Base-by-base conservation (phyloP, 192 early-diverging fungal genomes). In the Coemansia sp. region DNA sequence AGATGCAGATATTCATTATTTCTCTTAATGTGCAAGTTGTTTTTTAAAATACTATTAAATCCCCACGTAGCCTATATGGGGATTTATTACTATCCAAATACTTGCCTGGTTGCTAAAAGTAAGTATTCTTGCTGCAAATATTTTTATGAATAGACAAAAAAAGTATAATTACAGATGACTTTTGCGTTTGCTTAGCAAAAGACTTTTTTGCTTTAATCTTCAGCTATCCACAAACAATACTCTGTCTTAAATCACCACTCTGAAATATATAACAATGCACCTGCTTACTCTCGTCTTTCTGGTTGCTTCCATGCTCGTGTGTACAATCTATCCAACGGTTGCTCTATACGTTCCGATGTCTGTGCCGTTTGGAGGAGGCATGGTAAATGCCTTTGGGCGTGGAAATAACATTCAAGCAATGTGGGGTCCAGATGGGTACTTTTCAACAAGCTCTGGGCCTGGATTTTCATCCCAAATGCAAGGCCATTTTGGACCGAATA, bases 381-480 rank as follows among this genome's bases (percentile, higher is more conserved):
- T 57, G 7, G 65, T 76, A 17, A 63, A 59, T 46, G 68, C 79
- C 0, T 48, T 71, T n/a, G 63, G 71, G 20, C 70, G 65, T 38
- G 79, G 74, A 2, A 76, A 73, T 62, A 48, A 37, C 7, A 76
- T 82, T 7, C 79, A 74, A 25, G 71, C 79, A 5, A 6, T 71
- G 3, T 82, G 79, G 79, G 79, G 74, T 1, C 74, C 79, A 2
- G 61, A 72, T 41, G 79, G 79, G 0, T 82, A 76, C 51, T 48
- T 57, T 7, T 68, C 79, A 9, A 71, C 71, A 4, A 82, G 79
- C 55, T 65, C 65, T 59, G 71, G 74, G 5, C 79, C 79, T 2
- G 79, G 79, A 10, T 81, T 82, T 32, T 65, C 50, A 37, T 76
- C 79, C 4, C 79, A 82, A 16, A 70, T 74, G 68, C 61, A 49